Conservation (phyloP, 768 basidiomycete species). For the Leucocoprinus leucothites region DNA sequence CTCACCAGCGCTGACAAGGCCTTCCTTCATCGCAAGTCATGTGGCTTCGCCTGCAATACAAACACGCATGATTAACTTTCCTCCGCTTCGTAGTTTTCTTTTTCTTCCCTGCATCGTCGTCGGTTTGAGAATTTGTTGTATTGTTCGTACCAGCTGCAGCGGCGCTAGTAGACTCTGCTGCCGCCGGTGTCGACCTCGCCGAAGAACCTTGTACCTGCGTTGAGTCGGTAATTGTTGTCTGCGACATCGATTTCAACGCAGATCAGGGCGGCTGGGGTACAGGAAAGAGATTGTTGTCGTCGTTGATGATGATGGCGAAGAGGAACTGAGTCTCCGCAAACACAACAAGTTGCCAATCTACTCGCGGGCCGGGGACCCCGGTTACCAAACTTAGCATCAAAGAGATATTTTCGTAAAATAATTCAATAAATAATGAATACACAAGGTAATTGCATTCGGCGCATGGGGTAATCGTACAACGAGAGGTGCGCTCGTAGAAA, state of each 20-base stretch:
- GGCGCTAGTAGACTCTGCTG: neutral
- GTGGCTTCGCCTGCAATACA: conserved; percentile 91
- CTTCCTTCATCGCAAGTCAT: conserved; percentile 90
- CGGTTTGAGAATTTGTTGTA: conserved; percentile 12
- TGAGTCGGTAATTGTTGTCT: conserved; percentile 3
- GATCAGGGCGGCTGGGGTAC: neutral
- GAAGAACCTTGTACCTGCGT: conserved; percentile 8
- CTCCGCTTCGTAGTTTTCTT: conserved; percentile 63
- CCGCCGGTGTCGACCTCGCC: conserved; percentile 12
- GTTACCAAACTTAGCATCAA: conserved; percentile 2
- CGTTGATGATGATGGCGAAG: conserved; percentile 7
- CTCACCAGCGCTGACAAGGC: conserved; percentile 92
- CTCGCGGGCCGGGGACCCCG: conserved; percentile 6
- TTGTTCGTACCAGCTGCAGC: neutral
- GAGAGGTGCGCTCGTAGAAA: conserved; percentile 2
- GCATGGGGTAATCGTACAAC: conserved; percentile 4
- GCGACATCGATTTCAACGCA: neutral
- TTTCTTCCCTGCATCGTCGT: conserved; percentile 39
- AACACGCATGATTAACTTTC: conserved; percentile 90
- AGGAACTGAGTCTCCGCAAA: neutral
- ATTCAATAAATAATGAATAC: neutral
- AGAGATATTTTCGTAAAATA: neutral
- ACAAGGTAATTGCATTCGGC: neutral
- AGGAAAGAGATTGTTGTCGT: neutral
- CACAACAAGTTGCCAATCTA: conserved; percentile 3